Evolutionary conservation across 164 flowering plant genomes (phyloP).

Genomic region (Vitis labrusca): DNA sequence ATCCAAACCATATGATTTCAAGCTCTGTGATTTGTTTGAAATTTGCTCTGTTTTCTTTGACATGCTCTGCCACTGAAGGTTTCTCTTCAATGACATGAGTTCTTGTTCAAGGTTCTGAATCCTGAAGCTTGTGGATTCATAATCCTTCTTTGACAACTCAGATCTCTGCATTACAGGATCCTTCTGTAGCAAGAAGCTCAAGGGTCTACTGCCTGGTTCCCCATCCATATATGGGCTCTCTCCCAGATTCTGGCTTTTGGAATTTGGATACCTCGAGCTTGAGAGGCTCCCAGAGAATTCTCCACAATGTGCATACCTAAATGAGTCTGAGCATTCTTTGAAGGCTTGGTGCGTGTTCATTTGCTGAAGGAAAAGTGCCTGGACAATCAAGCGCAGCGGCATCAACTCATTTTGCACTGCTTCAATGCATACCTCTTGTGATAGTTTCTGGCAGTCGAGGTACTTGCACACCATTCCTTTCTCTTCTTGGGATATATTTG

Average conservation of each 20-base stretch:
- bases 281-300: conserved; percentile 66
- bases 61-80: conserved; percentile 42
- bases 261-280: conserved; percentile 49
- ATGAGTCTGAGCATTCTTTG: conserved; percentile 84
- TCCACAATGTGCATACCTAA: conserved; percentile 49
- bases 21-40: conserved; percentile 22
- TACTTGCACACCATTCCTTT: conserved; percentile 68
- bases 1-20: conserved; percentile 33
- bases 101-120: conserved; percentile 87
- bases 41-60: conserved; percentile 33
- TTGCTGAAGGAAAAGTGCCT: conserved; percentile 88
- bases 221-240: conserved; percentile 54
- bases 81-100: conserved; percentile 64
- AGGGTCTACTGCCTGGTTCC: conserved; percentile 35
- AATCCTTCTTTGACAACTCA: conserved; percentile 53
- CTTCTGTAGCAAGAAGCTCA: conserved; percentile 54
- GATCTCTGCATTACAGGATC: conserved; percentile 33
- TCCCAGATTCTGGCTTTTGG: conserved; percentile 45
- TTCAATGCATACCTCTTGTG: conserved; percentile 76
- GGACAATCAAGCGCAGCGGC: conserved; percentile 88
- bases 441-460: conserved; percentile 84
- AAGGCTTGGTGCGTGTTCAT: conserved; percentile 82
- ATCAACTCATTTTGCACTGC: conserved; percentile 91
- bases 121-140: conserved; percentile 89
- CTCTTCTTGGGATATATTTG: conserved; percentile 65